Evolutionary conservation across 805 yeast species (phyloP).

Genomic region (Candida insectorum): DNA sequence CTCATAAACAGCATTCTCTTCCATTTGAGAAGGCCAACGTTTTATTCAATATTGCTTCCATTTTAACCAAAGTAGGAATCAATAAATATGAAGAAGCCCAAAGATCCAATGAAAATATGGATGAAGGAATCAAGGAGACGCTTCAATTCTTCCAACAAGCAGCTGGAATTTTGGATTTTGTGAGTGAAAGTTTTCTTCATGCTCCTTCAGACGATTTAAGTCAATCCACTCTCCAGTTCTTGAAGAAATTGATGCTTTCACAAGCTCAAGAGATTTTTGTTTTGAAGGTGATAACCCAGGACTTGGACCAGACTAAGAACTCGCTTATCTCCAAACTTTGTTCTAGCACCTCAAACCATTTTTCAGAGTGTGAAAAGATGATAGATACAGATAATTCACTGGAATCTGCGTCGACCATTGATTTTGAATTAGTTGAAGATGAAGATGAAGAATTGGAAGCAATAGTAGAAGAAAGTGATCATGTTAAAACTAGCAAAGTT

Average conservation of each 20-base stretch:
- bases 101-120: conserved; percentile 23
- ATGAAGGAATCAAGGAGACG: conserved; percentile 48
- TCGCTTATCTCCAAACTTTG: conserved; percentile 76
- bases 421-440: conserved; percentile 18
- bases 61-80: conserved; percentile 50
- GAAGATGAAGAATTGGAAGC: conserved; percentile 22
- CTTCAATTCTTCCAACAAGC: conserved; percentile 66
- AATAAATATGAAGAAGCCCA: conserved; percentile 25
- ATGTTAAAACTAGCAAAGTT: conserved; percentile 19
- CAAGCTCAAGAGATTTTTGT: conserved; percentile 88
- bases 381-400: conserved; percentile 7
- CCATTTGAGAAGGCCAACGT: conserved; percentile 89
- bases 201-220: conserved; percentile 81
- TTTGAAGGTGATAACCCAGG: conserved; percentile 53
- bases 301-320: conserved; percentile 51
- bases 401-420: conserved; percentile 10
- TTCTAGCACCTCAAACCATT: conserved; percentile 55
- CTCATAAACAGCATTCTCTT: conserved; percentile 68
- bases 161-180: conserved; percentile 70
- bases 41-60: conserved; percentile 72
- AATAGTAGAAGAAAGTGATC: conserved; percentile 13
- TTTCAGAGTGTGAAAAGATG: conserved; percentile 41
- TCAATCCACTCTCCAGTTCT: conserved; percentile 63
- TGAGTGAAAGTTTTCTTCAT: conserved; percentile 79
- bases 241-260: conserved; percentile 66